A percentile compares a stretch with the other conserved stretches of the same genome.
phyloP scores from a whole-genome alignment of 371 early-diverging fungal species.

The Encephalitozoon cuniculi region DNA sequence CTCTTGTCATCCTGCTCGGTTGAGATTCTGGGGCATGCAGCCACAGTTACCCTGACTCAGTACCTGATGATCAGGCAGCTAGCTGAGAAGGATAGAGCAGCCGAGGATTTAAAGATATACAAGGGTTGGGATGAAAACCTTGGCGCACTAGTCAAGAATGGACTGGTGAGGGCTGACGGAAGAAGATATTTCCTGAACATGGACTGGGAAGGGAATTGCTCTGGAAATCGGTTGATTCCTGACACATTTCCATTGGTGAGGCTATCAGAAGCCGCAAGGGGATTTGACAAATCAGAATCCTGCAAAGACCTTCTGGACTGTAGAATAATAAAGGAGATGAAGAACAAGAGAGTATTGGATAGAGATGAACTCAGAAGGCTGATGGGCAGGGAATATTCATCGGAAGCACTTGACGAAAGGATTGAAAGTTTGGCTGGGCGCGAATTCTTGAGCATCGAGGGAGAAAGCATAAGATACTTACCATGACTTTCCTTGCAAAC shows the following conservation, averaged over 20 bases:
- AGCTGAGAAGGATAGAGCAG: neutral
- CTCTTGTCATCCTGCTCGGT: neutral
- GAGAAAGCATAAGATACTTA: neutral
- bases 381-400: neutral
- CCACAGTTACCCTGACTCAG: neutral
- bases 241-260: neutral
- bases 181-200: neutral
- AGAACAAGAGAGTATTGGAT: neutral
- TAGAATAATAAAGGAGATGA: conserved; percentile 10
- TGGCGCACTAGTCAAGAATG: neutral
- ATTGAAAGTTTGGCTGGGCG: neutral
- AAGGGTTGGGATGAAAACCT: neutral
- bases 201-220: neutral
- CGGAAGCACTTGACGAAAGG: neutral
- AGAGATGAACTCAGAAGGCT: neutral
- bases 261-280: neutral
- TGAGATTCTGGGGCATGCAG: neutral
- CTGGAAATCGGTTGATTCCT: neutral
- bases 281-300: neutral
- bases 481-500: neutral
- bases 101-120: neutral
- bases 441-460: neutral
- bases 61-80: neutral
- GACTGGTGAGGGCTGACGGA: neutral
- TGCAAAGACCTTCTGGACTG: neutral